A percentile compares a stretch with the other conserved stretches of the same genome.
Evolutionary conservation across 73 alveolate genomes (phyloP).

Genomic region (Breviolum minutum): DNA sequence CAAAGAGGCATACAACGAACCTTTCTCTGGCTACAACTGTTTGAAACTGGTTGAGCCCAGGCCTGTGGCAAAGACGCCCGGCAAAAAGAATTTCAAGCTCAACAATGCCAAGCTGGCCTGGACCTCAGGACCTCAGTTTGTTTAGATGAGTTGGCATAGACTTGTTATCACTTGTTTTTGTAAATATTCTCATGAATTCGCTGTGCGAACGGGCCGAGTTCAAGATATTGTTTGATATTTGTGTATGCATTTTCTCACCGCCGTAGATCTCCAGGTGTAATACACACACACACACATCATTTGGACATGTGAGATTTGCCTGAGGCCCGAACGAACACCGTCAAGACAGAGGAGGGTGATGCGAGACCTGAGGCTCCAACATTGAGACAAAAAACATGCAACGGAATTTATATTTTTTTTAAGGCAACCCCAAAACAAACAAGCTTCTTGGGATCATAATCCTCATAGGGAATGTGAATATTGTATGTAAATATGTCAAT

Average conservation of each 20-base stretch:
- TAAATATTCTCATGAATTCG: not conserved
- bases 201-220: no score
- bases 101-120: constrained; percentile 47
- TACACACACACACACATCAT: not conserved
- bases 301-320: not conserved
- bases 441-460: no score
- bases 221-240: no score
- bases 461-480: no score
- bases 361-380: not conserved
- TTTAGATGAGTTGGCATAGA: not conserved
- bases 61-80: constrained; percentile 44
- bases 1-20: no score
- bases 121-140: no score
- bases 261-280: not conserved
- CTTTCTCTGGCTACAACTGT: not conserved
- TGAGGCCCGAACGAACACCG: constrained; percentile 6
- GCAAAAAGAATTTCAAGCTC: constrained; percentile 46
- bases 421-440: no score
- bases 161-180: not conserved
- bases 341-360: constrained; percentile 10
- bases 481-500: no score
- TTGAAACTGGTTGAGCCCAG: not conserved
- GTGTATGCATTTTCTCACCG: no score
- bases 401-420: no score
- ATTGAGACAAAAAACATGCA: no score